Conservation (phyloP, 106 monocot genomes). For the Allium sativum region DNA sequence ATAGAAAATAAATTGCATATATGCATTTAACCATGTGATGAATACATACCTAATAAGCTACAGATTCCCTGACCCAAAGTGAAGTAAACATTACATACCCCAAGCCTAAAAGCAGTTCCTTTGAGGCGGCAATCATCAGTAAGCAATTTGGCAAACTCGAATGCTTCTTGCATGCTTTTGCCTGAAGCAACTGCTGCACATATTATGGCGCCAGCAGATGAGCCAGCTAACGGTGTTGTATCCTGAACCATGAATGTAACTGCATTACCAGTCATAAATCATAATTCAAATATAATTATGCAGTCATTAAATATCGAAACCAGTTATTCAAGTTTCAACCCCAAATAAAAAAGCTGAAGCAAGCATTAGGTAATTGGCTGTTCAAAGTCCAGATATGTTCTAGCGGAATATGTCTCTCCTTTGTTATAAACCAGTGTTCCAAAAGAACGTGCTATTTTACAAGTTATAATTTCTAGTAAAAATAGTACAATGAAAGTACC, state of each 20-base stretch:
- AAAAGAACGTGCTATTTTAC: too few species aligned
- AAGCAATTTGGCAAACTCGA: slow-evolving; percentile 48
- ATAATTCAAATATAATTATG: neutral
- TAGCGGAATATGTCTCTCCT: neutral
- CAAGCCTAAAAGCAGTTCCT: slow-evolving; percentile 93
- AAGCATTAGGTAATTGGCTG: too few species aligned
- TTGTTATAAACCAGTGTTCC: neutral
- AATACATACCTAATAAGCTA: neutral
- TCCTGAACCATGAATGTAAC: slow-evolving; percentile 34
- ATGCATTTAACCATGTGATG: neutral
- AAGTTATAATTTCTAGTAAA: too few species aligned
- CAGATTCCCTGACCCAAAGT: neutral
- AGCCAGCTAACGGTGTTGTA: slow-evolving; percentile 87
- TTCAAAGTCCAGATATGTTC: neutral
- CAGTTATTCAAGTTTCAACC: neutral
- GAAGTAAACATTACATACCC: slow-evolving; percentile 32
- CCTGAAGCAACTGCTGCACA: slow-evolving; percentile 87
- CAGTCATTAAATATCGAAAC: neutral
- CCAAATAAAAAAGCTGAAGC: neutral
- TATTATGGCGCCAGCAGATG: slow-evolving; percentile 93
- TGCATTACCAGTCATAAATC: slow-evolving; percentile 4
- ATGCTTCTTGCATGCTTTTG: slow-evolving; percentile 60
- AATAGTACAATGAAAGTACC: too few species aligned
- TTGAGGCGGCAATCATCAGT: slow-evolving; percentile 83
- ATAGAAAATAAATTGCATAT: too few species aligned